A percentile compares a stretch with the other conserved stretches of the same genome.
Evolutionary conservation across 805 yeast genomes (phyloP).

Genomic region (Sugiyamaella americana): DNA sequence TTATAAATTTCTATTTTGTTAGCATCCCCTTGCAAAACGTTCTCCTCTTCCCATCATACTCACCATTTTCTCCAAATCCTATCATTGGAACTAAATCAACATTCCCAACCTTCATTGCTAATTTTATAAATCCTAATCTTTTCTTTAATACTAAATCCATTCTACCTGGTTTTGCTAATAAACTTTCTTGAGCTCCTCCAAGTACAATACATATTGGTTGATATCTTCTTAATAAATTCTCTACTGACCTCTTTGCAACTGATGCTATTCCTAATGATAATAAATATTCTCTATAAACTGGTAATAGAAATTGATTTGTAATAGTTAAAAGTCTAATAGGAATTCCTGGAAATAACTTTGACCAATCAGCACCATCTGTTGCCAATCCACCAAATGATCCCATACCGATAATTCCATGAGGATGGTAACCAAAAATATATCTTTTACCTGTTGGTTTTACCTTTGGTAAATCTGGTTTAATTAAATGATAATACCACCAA

Average conservation of each 20-base stretch:
- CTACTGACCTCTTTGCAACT: constrained; percentile 69
- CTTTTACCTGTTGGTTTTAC: constrained; percentile 32
- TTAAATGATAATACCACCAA: constrained; percentile 17
- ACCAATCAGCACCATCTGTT: constrained; percentile 73
- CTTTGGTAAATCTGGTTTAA: constrained; percentile 41
- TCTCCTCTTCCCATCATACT: not conserved
- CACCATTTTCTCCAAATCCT: constrained; percentile 79
- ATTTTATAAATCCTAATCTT: constrained; percentile 81
- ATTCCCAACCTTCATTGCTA: constrained; percentile 77
- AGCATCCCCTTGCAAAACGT: not conserved
- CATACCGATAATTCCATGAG: constrained; percentile 92
- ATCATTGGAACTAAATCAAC: constrained; percentile 78
- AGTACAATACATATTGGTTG: constrained; percentile 83
- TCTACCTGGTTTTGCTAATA: constrained; percentile 54
- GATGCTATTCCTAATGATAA: constrained; percentile 77
- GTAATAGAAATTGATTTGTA: constrained; percentile 74
- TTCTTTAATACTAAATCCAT: constrained; percentile 66
- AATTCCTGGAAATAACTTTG: constrained; percentile 74
- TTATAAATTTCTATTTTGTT: constrained; percentile 40
- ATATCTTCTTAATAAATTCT: constrained; percentile 53
- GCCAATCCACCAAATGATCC: constrained; percentile 83
- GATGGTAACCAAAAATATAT: constrained; percentile 89
- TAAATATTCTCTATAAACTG: constrained; percentile 84
- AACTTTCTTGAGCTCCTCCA: constrained; percentile 93
- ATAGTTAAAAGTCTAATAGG: constrained; percentile 71